Evolutionary conservation across 202 grass and related monocot genomes (phyloP), one percentile per base, ranked within the genome.

Genomic region (Hordeum pubiflorum): DNA sequence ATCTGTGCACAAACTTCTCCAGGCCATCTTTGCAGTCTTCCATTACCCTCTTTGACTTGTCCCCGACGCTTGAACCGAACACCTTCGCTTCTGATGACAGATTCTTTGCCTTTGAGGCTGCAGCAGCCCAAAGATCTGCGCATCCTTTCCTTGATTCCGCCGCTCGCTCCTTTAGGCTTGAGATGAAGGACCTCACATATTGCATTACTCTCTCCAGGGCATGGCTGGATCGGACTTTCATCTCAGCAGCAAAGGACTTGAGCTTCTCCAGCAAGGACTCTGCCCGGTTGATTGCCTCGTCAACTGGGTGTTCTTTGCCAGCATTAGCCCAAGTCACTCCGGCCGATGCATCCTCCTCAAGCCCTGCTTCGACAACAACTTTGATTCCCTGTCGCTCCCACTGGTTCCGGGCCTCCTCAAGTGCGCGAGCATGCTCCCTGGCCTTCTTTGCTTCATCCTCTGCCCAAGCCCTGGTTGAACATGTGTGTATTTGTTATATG

Each of bases 361-460:
- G 86, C 33, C 74, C 92, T 71, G 21, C 82, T 32, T 94, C 95
- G 12, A 98, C 92, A 1, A 93, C 36, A 32, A 98, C 86, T 86
- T 93, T 94, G 75, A 98, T 98, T 79, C 95, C 95, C 41, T 84
- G 90, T 17, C 83, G 83, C 82, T 89, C 88, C 95, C 95, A 98
- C 4, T 86, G 88, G 36, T 84, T 81, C 58, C 95, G 89, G 34
- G 92, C 95, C 3, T 95, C 92, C 82, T 98, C 92, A 21, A 98
- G 85, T 11, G 90, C 84, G 41, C 69, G 87, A 1, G 88, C 92
- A 9, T 98, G 88, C 84, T 94, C 95, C 83, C 92, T 87, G 21
- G 92, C 92, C 84, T 86, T 93, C 82, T 89, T 94, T n/a, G 95
- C 95, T 75, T 98, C 95, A 33, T 98, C 95, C 64, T 98, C 95